Evolutionary conservation across 2,329 filamentous ascomycete species (phyloP).

Genomic region (Fusarium pseudoanthophilum): DNA sequence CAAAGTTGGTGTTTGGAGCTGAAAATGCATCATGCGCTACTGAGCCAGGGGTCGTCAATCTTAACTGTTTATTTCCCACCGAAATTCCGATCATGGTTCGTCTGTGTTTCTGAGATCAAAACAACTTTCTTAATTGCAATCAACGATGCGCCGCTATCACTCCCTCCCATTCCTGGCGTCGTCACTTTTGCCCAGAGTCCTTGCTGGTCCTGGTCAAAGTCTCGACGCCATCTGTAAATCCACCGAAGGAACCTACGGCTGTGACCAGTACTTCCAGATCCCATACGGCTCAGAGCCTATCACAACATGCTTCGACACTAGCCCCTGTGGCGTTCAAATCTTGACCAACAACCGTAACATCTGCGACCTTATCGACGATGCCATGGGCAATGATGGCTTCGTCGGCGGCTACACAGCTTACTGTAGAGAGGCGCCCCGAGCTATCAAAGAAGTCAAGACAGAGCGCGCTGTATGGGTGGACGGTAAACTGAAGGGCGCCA

Average conservation of each 20-base stretch:
- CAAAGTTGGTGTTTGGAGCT: background rate
- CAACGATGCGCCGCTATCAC: background rate
- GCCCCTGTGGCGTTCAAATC: constrained; percentile 23
- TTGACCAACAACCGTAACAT: constrained; percentile 19
- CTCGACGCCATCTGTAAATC: constrained; percentile 25
- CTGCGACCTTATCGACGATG: constrained; percentile 19
- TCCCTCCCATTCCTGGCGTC: background rate
- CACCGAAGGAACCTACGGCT: constrained; percentile 27
- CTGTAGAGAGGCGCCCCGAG: background rate
- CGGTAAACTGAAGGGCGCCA: constrained; percentile 18
- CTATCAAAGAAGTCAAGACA: constrained; percentile 13
- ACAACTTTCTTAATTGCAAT: rapidly evolving
- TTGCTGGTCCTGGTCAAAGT: constrained; percentile 20
- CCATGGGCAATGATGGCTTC: constrained; percentile 7
- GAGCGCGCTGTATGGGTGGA: constrained; percentile 14
- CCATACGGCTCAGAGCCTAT: constrained; percentile 22
- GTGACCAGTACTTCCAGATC: constrained; percentile 9
- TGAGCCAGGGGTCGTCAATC: background rate
- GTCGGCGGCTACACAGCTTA: constrained; percentile 5
- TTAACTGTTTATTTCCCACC: background rate
- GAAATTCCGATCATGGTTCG: background rate
- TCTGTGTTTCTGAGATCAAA: rapidly evolving
- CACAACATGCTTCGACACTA: constrained; percentile 18
- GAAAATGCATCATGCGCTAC: background rate
- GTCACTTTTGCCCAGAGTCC: background rate